Evolutionary conservation across 2,329 filamentous ascomycete species (phyloP).

Genomic region (Cercospora citrullina): DNA sequence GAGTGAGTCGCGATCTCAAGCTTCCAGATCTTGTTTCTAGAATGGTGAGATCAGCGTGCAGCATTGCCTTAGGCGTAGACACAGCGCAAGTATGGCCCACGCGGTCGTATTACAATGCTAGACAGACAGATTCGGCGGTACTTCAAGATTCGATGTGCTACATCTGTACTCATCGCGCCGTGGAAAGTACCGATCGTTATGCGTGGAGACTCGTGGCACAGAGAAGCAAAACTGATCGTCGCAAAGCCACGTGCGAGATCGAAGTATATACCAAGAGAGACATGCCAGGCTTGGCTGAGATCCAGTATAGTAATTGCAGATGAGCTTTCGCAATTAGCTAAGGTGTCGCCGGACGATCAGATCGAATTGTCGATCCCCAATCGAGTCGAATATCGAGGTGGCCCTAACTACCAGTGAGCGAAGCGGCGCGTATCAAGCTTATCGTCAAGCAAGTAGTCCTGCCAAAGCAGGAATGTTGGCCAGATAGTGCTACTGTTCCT

Average conservation of each 20-base stretch:
- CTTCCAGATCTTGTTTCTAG: too few relatives aligned
- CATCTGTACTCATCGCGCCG: background rate
- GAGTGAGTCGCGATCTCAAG: too few relatives aligned
- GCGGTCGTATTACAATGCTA: too few relatives aligned
- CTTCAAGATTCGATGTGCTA: too few relatives aligned
- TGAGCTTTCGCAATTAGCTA: background rate
- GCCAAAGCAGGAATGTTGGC: background rate
- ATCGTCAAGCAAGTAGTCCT: background rate
- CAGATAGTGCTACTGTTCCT: background rate
- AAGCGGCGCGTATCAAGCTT: background rate
- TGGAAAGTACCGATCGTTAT: background rate
- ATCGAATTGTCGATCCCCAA: too few relatives aligned
- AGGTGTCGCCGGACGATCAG: too few relatives aligned
- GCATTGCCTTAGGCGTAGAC: too few relatives aligned
- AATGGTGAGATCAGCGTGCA: too few relatives aligned
- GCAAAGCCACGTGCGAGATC: background rate
- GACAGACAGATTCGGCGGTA: too few relatives aligned
- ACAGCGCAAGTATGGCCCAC: too few relatives aligned
- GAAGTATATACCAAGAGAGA: background rate
- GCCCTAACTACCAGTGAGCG: background rate
- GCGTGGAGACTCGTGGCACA: background rate
- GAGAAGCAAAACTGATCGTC: background rate
- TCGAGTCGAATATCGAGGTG: background rate
- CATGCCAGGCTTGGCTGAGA: background rate
- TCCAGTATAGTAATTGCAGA: background rate